Base-by-base conservation (phyloP, 495 filamentous ascomycete genomes). In the Hypoxylon crocopeplum region DNA sequence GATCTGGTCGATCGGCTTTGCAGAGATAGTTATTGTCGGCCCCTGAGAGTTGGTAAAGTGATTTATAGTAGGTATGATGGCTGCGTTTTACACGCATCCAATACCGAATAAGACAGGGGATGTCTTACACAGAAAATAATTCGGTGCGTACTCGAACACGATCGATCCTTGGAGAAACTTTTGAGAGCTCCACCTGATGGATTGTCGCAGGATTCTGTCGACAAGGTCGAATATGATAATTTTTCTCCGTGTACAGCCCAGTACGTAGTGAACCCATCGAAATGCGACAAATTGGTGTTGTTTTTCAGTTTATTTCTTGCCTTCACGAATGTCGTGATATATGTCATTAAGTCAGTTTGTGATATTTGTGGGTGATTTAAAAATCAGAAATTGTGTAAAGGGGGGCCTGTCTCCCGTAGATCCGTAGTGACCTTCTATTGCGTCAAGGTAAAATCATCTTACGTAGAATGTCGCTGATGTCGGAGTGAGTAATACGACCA, bases 121-220 rank as follows among this genome's bases (percentile, higher is more conserved):
- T 34, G 4, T 17, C 13, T 7, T 11, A 44, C 13, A 22, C 34
- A 45, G 27, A 47, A 46, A 20, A 33, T 64, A 37, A 59, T 55
- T 57, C 25, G 44, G 32, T 32, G 54, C 20, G 32, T 37, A 16
- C 15, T 29, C 34, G 32, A 53, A 53, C 7, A 54, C 10, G 7
- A 56, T 53, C 12, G 11, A 48, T 33, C 24, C 29, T 55, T 55
- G 44, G 55, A 19, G 48, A 40, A 53, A 3, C 5, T 48, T 45
- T 49, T 19, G 19, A 34, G 20, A 25, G 59, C 61, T 64, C 61
- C 61, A 59, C 61, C 50, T 22, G 55, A 38, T 37, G 55, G 49
- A 36, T 49, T 46, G 30, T 59, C 54, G 55, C 54, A 59, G 48
- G 48, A 50, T 58, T 20, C n/a, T 20, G 19, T 47, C 16, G 7